A percentile compares a stretch with the other conserved stretches of the same genome.
Conservation (phyloP, 345 rosid genomes). For the Citrus sp. region DNA sequence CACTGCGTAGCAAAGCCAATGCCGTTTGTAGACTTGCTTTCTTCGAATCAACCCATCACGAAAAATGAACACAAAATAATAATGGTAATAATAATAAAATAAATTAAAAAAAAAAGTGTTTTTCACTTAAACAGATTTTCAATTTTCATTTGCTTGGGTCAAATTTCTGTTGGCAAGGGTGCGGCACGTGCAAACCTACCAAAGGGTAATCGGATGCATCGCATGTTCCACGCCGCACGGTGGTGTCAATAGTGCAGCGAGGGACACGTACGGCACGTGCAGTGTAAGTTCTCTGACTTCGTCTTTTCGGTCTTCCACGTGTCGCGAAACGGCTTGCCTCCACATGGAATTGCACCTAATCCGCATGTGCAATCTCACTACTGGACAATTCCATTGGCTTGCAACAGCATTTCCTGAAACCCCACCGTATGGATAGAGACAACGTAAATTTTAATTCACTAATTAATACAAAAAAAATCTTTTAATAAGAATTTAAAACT, state of each 20-base stretch:
- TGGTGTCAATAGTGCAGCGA: slow-evolving; percentile 18
- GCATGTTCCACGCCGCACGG: slow-evolving; percentile 36
- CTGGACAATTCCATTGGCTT: slow-evolving; percentile 21
- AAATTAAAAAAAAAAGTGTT: too few species aligned
- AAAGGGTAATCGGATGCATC: not conserved
- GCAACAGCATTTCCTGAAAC: not conserved
- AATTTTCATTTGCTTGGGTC: not conserved
- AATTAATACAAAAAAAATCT: not conserved
- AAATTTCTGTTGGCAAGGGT: slow-evolving; percentile 1
- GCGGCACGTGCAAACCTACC: slow-evolving; percentile 32
- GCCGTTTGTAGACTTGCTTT: slow-evolving; percentile 12
- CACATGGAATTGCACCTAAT: slow-evolving; percentile 29
- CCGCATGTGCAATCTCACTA: slow-evolving; percentile 30
- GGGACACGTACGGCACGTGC: slow-evolving; percentile 16
- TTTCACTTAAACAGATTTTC: not conserved
- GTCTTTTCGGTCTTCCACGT: not conserved
- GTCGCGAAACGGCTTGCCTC: not conserved
- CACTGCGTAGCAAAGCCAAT: not conserved
- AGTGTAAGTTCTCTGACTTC: not conserved
- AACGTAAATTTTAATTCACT: slow-evolving; percentile 11
- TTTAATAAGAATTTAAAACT: not conserved
- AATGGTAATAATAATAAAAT: too few species aligned
- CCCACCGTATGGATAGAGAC: slow-evolving; percentile 8
- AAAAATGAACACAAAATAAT: not conserved
- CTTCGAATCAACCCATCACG: not conserved